phyloP scores from a whole-genome alignment of 805 yeast species.

The Ogataea nitratoaversa region DNA sequence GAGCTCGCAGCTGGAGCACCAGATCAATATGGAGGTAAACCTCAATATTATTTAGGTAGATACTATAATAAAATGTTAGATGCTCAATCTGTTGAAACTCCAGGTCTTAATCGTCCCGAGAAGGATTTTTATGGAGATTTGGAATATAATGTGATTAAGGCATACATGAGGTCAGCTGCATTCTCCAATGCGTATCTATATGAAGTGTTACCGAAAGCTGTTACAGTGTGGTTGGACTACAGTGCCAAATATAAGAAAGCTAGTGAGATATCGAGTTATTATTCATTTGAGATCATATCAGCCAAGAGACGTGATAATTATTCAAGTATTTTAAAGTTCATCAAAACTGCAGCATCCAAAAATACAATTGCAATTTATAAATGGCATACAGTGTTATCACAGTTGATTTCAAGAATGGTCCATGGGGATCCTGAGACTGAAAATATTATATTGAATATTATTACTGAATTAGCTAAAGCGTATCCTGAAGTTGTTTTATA shows the following conservation, averaged over 20 bases:
- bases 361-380: slow-evolving; percentile 44
- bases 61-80: slow-evolving; percentile 77
- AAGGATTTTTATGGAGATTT: slow-evolving; percentile 42
- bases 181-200: slow-evolving; percentile 63
- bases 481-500: slow-evolving; percentile 88
- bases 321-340: slow-evolving; percentile 43
- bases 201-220: slow-evolving; percentile 85
- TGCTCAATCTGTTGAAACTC: slow-evolving; percentile 38
- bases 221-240: slow-evolving; percentile 88
- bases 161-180: slow-evolving; percentile 56
- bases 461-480: slow-evolving; percentile 50
- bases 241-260: slow-evolving; percentile 35
- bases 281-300: slow-evolving; percentile 21
- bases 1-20: slow-evolving; percentile 49
- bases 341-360: slow-evolving; percentile 38
- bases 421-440: slow-evolving; percentile 58
- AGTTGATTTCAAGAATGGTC: slow-evolving; percentile 72
- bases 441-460: slow-evolving; percentile 51
- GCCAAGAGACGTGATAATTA: slow-evolving; percentile 35
- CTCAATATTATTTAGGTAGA: slow-evolving; percentile 74
- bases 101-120: slow-evolving; percentile 25
- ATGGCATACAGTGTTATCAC: slow-evolving; percentile 87
- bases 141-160: slow-evolving; percentile 51
- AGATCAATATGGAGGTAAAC: slow-evolving; percentile 58
- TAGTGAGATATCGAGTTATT: slow-evolving; percentile 22